These are phyloP conservation scores for Phlyctochytrium bullatum DNA, from an alignment of 192 early-diverging fungal species.

Conservation along the genomic window DNA sequence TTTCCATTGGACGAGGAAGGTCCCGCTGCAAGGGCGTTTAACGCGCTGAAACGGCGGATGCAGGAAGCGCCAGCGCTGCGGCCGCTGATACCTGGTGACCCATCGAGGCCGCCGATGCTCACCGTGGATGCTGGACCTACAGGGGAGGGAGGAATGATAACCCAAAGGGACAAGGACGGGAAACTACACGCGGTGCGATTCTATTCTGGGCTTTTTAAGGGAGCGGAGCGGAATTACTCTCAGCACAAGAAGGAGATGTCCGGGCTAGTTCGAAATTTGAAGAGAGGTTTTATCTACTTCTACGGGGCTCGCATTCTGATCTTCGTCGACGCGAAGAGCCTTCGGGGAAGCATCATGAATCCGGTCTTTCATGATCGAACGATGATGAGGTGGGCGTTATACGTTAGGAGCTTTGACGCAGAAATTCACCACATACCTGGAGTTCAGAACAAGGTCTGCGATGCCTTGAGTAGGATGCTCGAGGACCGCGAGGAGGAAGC, in stretches of 20 bases:
- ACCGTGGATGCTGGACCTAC: not conserved
- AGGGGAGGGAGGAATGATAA: not conserved
- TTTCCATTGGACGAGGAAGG: not conserved
- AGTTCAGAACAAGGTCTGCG: not conserved
- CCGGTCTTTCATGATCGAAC: not conserved
- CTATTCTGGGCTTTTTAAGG: not conserved
- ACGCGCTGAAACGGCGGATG: not conserved
- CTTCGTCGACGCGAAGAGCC: not conserved
- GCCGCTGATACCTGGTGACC: not conserved
- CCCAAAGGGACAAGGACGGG: not conserved
- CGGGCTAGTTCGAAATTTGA: not conserved
- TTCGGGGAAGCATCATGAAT: not conserved
- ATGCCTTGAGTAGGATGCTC: conserved; percentile 1
- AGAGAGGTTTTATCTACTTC: not conserved
- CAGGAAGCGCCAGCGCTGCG: not conserved
- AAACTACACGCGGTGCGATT: not conserved
- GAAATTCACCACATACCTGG: not conserved
- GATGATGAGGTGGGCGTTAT: not conserved
- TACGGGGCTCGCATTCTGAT: not conserved
- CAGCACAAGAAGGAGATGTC: not conserved
- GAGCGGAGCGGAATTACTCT: not conserved
- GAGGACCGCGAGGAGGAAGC: too few relatives aligned
- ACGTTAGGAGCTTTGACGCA: not conserved
- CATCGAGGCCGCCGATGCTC: not conserved
- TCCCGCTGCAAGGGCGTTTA: not conserved